Evolutionary conservation across 2,329 filamentous ascomycete species (phyloP).

Genomic region (Scedosporium dehoogii): DNA sequence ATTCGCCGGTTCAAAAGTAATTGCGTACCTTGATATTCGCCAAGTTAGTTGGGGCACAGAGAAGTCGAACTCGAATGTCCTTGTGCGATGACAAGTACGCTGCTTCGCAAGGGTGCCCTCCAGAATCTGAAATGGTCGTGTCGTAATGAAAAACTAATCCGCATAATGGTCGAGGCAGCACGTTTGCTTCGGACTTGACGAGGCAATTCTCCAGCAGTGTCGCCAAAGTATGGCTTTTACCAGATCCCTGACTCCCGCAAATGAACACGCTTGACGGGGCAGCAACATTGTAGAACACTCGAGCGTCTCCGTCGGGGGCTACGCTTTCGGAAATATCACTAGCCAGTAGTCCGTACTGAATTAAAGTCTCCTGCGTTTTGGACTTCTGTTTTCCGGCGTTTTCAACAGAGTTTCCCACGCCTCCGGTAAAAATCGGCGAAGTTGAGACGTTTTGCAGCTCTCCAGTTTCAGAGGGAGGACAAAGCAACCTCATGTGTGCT

Average conservation of each 20-base stretch:
- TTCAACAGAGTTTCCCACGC: too few relatives aligned
- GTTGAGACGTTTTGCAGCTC: too few relatives aligned
- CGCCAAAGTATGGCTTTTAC: constrained; percentile 52
- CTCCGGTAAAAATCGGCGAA: too few relatives aligned
- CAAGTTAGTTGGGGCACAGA: constrained; percentile 45
- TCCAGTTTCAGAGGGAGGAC: too few relatives aligned
- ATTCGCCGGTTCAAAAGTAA: not conserved
- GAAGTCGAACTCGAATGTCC: constrained; percentile 36
- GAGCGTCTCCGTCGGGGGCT: constrained; percentile 11
- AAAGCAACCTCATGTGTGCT: too few relatives aligned
- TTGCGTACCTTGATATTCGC: constrained; percentile 23
- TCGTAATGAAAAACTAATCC: constrained; percentile 59
- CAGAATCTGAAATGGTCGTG: constrained; percentile 36
- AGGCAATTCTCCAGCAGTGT: constrained; percentile 49
- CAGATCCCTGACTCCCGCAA: constrained; percentile 54
- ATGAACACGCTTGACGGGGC: constrained; percentile 51
- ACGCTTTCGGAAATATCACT: too few relatives aligned
- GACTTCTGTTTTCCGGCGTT: too few relatives aligned
- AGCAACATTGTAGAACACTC: constrained; percentile 35
- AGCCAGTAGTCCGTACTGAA: too few relatives aligned
- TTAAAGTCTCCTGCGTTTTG: too few relatives aligned
- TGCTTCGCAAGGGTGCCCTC: constrained; percentile 47
- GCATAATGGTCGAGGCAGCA: constrained; percentile 40
- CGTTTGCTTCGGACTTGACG: constrained; percentile 30
- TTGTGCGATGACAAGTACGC: constrained; percentile 39